Percentiles rank a stretch among this genome's conserved stretches.
Evolutionary conservation across 2,329 filamentous ascomycete genomes (phyloP).

Genomic region (Blastomyces silverae): DNA sequence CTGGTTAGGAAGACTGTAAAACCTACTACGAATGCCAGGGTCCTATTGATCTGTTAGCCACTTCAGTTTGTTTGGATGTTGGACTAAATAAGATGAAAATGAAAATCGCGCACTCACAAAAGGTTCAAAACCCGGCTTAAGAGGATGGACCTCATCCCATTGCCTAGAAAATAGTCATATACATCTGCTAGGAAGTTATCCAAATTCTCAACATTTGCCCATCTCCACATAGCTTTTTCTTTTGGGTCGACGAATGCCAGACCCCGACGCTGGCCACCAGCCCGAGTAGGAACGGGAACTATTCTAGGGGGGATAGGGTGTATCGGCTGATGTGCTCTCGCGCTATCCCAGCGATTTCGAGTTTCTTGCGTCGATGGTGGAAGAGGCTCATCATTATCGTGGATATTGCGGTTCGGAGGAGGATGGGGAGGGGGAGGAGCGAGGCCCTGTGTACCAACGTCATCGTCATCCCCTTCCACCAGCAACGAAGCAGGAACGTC

Average conservation of each 20-base stretch:
- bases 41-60: constrained; percentile 44
- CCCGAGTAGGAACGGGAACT: background rate
- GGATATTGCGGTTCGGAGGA: constrained; percentile 19
- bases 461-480: constrained; percentile 47
- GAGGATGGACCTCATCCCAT: constrained; percentile 79
- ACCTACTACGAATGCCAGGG: constrained; percentile 72
- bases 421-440: constrained; percentile 32
- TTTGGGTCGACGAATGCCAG: constrained; percentile 51
- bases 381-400: constrained; percentile 23
- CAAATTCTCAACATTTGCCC: constrained; percentile 84
- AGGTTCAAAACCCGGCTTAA: constrained; percentile 65
- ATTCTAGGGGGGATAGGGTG: constrained; percentile 21
- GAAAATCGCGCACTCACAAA: constrained; percentile 49
- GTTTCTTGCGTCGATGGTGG: constrained; percentile 38
- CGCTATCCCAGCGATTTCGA: constrained; percentile 47
- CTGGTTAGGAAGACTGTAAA: constrained; percentile 78
- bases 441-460: constrained; percentile 35
- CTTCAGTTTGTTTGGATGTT: constrained; percentile 2
- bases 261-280: constrained; percentile 19
- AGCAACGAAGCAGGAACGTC: constrained; percentile 57
- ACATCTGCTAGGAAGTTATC: constrained; percentile 81
- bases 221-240: constrained; percentile 82
- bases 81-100: background rate
- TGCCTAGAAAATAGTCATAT: constrained; percentile 77
- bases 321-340: constrained; percentile 40